Evolutionary conservation across 768 basidiomycete genomes (phyloP), one percentile per base, ranked within the genome.

Genomic region (Macrolepiota fuliginosa): DNA sequence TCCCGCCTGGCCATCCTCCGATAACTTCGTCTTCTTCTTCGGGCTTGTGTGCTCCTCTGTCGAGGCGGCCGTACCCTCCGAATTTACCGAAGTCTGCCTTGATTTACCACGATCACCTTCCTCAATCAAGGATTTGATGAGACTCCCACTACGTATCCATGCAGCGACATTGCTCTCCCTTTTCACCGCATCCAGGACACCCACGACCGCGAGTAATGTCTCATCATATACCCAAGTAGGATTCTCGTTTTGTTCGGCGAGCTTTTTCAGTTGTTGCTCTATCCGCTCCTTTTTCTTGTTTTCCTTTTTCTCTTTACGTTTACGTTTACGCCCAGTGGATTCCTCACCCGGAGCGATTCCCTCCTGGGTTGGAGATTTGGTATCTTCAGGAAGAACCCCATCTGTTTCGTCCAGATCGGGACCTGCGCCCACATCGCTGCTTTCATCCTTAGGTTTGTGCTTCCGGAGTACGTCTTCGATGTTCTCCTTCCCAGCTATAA

Each of bases 171-270:
- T 91, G 58, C 73, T 77, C 72, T 91, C 83, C 52, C 66, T 56
- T 70, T 85, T 87, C 13, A 87, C 64, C 13, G 73, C 76, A 51
- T 90, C 87, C 24, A 92, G 72, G 13, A 91, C 75, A 7, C 90
- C 90, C 13, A 91, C 74, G 11, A 90, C 80, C 0, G 87, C 88
- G 1, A 92, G 78, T 12, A 89, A 76, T 0, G 81, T 87, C 51
- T 75, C 73, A 69, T 91, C 89, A 65, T 77, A 78, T 10, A 25
- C 56, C 10, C 59, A 63, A 36, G 54, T 32, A 24, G 49, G 47
- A 25, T 50, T 39, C 13, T 46, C 37, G 6, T 56, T 49, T 35
- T 62, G 46, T 36, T 61, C 54, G 25, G 50, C 45, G 52, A 61
- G 68, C 39, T 46, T 65, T 54, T 66, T 57, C 42, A 55, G 57